Conservation (phyloP, 805 yeast species). For the Cyberlindnera maclurae region DNA sequence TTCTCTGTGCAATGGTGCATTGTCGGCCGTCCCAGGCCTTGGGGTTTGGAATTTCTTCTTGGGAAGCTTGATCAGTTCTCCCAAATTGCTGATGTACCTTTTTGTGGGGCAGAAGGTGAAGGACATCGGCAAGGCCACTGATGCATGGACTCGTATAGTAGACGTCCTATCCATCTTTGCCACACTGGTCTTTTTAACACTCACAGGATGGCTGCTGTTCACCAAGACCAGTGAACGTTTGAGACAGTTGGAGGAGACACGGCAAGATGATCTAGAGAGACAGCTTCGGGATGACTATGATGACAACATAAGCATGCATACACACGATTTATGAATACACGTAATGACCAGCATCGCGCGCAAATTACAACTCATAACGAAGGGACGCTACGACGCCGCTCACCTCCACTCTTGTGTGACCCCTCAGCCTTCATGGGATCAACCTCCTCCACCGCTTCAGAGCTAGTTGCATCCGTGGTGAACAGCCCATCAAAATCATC, state of each 20-base stretch:
- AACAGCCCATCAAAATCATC: slow-evolving; percentile 21
- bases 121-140: slow-evolving; percentile 54
- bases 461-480: background rate
- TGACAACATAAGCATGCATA: slow-evolving; percentile 9
- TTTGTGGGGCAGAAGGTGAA: slow-evolving; percentile 74
- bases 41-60: slow-evolving; percentile 51
- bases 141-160: slow-evolving; percentile 43
- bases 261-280: slow-evolving; percentile 15
- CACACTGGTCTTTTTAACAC: slow-evolving; percentile 45
- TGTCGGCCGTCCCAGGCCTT: slow-evolving; percentile 80
- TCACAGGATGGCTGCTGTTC: slow-evolving; percentile 65
- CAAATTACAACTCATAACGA: too few relatives aligned
- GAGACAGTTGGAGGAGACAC: slow-evolving; percentile 16
- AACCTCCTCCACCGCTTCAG: background rate
- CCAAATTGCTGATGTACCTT: slow-evolving; percentile 69
- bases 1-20: slow-evolving; percentile 85
- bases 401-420: background rate
- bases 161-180: slow-evolving; percentile 56
- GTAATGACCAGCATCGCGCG: too few relatives aligned
- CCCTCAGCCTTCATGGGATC: slow-evolving; percentile 20
- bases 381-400: too few relatives aligned
- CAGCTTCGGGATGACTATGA: slow-evolving; percentile 11
- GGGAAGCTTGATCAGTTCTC: slow-evolving; percentile 73
- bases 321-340: slow-evolving; percentile 4
- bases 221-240: slow-evolving; percentile 36